Conservation (phyloP, 2,329 filamentous ascomycete species). For the Graphiopsis chlorocephala region DNA sequence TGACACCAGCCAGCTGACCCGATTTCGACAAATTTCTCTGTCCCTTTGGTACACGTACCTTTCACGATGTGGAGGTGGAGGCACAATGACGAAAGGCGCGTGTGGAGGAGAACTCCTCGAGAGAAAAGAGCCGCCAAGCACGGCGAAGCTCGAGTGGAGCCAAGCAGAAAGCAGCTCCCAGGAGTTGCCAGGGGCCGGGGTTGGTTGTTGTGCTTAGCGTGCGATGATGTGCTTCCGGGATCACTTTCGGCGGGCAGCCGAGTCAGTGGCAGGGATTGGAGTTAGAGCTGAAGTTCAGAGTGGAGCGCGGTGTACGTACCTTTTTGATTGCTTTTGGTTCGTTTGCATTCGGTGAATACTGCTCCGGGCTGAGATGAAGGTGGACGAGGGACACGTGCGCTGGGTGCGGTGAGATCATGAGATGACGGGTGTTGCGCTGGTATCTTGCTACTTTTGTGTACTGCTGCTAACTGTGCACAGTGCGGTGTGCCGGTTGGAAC, state of each 20-base stretch:
- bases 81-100: background rate
- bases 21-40: background rate
- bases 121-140: background rate
- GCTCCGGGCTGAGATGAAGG: background rate
- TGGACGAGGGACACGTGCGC: background rate
- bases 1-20: background rate
- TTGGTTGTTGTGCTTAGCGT: background rate
- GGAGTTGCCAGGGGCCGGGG: background rate
- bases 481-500: background rate
- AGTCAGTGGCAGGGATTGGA: background rate
- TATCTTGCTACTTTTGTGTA: too few relatives aligned
- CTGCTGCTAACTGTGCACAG: too few relatives aligned
- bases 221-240: constrained; percentile 6
- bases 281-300: background rate
- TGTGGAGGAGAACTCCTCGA: background rate
- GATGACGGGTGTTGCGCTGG: background rate
- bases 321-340: background rate
- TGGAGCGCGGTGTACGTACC: background rate
- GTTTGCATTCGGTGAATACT: background rate
- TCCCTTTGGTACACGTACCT: background rate
- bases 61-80: background rate
- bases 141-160: constrained; percentile 4
- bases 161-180: background rate
- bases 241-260: background rate
- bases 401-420: background rate